Evolutionary conservation across 176 grass and related monocot species (phyloP).

Genomic region (Miscanthus lutarioriparius): DNA sequence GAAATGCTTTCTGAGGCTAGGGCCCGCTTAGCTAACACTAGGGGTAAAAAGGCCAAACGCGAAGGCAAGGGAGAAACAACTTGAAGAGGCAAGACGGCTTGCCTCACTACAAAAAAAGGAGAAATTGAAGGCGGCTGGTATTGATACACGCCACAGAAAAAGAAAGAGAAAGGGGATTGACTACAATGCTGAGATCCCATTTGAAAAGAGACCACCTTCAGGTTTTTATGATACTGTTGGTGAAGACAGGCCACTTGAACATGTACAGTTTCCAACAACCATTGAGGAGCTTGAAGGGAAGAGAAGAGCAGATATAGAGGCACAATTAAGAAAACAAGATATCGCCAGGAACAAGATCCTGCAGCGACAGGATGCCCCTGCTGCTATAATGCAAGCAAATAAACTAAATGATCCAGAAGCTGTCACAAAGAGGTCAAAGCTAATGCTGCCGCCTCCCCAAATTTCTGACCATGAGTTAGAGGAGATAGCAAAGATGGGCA

Average conservation of each 20-base stretch:
- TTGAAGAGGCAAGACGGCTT: slow-evolving; percentile 94
- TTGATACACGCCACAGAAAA: slow-evolving; percentile 66
- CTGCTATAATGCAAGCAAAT: slow-evolving; percentile 88
- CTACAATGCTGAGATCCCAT: slow-evolving; percentile 89
- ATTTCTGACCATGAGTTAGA: slow-evolving; percentile 93
- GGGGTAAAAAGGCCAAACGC: slow-evolving; percentile 94
- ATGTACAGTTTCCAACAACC: slow-evolving; percentile 82
- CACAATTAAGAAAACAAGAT: slow-evolving; percentile 88
- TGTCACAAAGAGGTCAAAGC: slow-evolving; percentile 84
- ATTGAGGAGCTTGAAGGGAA: slow-evolving; percentile 93
- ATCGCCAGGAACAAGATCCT: slow-evolving; percentile 88
- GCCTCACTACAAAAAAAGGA: slow-evolving; percentile 92
- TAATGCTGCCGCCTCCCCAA: slow-evolving; percentile 92
- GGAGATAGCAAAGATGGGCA: slow-evolving; percentile 95
- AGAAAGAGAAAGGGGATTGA: slow-evolving; percentile 94
- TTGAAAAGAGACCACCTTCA: slow-evolving; percentile 85
- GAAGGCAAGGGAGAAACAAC: slow-evolving; percentile 93
- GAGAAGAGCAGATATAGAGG: slow-evolving; percentile 81
- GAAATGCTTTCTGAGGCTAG: slow-evolving; percentile 96
- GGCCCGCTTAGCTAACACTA: slow-evolving; percentile 85
- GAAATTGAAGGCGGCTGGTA: slow-evolving; percentile 89
- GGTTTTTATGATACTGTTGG: slow-evolving; percentile 83
- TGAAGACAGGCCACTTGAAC: slow-evolving; percentile 59
- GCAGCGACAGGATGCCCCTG: slow-evolving; percentile 87
- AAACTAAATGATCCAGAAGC: slow-evolving; percentile 96